These are phyloP conservation scores for Hygrophila difformis DNA, from an alignment of 257 asterid species.

Conservation along the genomic window DNA sequence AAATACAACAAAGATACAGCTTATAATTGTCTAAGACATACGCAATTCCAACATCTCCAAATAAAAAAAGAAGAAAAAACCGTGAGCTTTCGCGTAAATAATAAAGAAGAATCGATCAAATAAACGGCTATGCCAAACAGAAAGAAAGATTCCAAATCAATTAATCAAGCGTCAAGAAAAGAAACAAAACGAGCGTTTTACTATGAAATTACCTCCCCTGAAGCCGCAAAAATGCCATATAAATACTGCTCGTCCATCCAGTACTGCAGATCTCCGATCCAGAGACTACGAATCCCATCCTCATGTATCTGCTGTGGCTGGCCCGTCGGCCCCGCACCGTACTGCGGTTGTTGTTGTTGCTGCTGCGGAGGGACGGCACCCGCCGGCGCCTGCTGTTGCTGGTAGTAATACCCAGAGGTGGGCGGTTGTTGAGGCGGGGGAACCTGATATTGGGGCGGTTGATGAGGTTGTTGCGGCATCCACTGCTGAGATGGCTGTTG, in stretches of 20 bases:
- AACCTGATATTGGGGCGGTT: constrained; percentile 44
- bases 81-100: not conserved
- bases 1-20: too few relatives aligned
- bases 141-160: too few relatives aligned
- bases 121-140: too few relatives aligned
- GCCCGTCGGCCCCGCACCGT: constrained; percentile 23
- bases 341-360: constrained; percentile 24
- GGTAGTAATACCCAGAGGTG: constrained; percentile 53
- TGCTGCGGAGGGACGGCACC: constrained; percentile 31
- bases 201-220: constrained; percentile 56
- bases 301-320: constrained; percentile 29
- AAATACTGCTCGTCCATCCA: constrained; percentile 92
- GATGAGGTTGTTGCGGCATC: constrained; percentile 39
- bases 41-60: not conserved
- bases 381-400: constrained; percentile 34
- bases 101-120: too few relatives aligned
- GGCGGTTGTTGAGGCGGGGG: constrained; percentile 56
- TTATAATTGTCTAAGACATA: too few relatives aligned
- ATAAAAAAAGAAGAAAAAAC: not conserved
- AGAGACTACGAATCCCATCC: constrained; percentile 81
- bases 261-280: constrained; percentile 94
- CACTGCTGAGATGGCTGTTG: constrained; percentile 44
- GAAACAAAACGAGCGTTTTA: not conserved
- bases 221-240: constrained; percentile 33
- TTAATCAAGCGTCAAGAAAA: not conserved